Base-by-base conservation (phyloP, 2,329 filamentous ascomycete genomes). In the Karstenula rhodostoma region DNA sequence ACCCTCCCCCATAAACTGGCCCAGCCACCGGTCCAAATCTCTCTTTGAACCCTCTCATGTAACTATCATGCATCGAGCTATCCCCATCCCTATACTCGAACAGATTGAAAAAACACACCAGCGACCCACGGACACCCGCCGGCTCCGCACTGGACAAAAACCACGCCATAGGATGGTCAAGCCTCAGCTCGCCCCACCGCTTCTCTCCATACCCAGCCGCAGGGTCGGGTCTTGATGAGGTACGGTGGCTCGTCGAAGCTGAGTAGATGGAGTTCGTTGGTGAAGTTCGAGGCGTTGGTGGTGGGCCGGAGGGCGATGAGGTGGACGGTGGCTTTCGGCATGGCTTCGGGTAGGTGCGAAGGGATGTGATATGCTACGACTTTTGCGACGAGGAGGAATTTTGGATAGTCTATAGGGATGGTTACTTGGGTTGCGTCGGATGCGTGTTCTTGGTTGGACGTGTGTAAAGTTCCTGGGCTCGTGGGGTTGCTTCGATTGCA, bases 191-290 rank as follows among this genome's bases (percentile, higher is more conserved):
- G 15, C 46, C 46, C 1, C 25, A 25, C 3, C 9, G 6, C 9
- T 29, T 13, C 17, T 17, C 46, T 29, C 46, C 37, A 29, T 7
- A 51, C 32, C 48, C 48, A 51, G n/a, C 48, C 48, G 48, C n/a
- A 51, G 7, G 48, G 48, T 7, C 19, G n/a, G n/a, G 17, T 29
- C 22, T 51, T 51, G 32, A 51, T 35, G 7, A 51, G 35, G 15
- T 51, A 51, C 8, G 32, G 22, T 33, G 32, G 22, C 8, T 37
- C 17, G 32, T 33, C 17, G 9, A 22, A 22, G 40, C 40, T 43
- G 17, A 43, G 17, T 43, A 43, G 19, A 2, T 22, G 19, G 40
- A 47, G 44, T 15, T 47, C 44, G 25, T 17, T 1, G 27, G 32
- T 48, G 46, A 48, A 48, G 25, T 22, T 48, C 9, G 46, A 29